These are phyloP conservation scores for Blastobotrys americana DNA, from an alignment of 805 yeast genomes.

Conservation along the genomic window DNA sequence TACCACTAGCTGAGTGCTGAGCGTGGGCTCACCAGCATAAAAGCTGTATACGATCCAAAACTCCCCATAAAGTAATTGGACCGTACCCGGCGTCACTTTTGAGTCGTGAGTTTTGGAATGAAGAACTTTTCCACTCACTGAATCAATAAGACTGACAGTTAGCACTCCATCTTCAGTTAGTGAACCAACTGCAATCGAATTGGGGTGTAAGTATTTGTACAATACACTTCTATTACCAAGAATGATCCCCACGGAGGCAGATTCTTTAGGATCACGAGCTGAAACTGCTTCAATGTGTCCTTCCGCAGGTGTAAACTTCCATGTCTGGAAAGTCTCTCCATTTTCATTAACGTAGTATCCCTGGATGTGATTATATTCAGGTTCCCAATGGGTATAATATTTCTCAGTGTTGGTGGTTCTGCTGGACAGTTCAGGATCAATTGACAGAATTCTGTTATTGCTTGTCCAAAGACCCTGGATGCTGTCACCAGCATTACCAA, in stretches of 20 bases:
- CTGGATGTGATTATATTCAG: slow-evolving; percentile 9
- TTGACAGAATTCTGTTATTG: slow-evolving; percentile 5
- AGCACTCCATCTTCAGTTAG: slow-evolving; percentile 30
- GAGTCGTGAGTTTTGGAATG: slow-evolving; percentile 38
- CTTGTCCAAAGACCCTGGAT: slow-evolving; percentile 7
- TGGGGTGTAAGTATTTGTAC: slow-evolving; percentile 78
- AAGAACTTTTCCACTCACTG: slow-evolving; percentile 60
- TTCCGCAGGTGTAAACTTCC: slow-evolving; percentile 31
- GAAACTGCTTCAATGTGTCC: slow-evolving; percentile 36
- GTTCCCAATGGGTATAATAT: slow-evolving; percentile 16
- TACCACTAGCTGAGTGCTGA: slow-evolving; percentile 54
- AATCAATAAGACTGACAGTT: slow-evolving; percentile 52
- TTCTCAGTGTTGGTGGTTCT: neutral
- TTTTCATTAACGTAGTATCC: slow-evolving; percentile 17
- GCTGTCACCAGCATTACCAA: neutral
- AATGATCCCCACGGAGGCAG: slow-evolving; percentile 60
- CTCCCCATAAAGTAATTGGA: slow-evolving; percentile 64
- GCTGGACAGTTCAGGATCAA: neutral
- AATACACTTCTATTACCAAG: slow-evolving; percentile 64
- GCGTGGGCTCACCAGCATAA: slow-evolving; percentile 40
- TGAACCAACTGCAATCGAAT: slow-evolving; percentile 48
- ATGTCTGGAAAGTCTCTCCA: slow-evolving; percentile 28
- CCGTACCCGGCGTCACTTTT: slow-evolving; percentile 34
- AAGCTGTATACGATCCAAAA: slow-evolving; percentile 74
- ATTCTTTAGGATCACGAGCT: slow-evolving; percentile 35